phyloP scores from a whole-genome alignment of 2,329 filamentous ascomycete species.

The Fusarium nelsonii region DNA sequence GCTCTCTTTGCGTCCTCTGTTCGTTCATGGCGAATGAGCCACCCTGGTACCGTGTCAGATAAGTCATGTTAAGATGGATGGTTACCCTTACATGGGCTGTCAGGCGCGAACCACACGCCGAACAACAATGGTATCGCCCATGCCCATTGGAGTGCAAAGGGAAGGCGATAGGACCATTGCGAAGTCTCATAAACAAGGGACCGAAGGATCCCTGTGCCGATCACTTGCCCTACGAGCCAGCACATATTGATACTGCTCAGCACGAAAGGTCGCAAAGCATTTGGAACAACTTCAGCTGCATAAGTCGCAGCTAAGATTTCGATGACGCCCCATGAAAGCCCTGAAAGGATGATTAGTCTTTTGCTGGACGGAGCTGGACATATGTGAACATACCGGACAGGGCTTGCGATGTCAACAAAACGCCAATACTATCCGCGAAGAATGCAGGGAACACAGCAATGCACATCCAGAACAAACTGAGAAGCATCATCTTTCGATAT shows the following conservation, averaged over 20 bases:
- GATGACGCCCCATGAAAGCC: conserved; percentile 53
- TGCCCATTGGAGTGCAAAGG: conserved; percentile 58
- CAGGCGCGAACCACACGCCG: conserved; percentile 54
- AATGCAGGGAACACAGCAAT: conserved; percentile 56
- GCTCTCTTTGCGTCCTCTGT: conserved; percentile 51
- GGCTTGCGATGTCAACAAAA: conserved; percentile 53
- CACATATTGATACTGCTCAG: conserved; percentile 58
- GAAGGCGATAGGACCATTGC: conserved; percentile 49
- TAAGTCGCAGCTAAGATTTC: conserved; percentile 56
- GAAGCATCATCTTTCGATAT: conserved; percentile 56
- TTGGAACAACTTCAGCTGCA: conserved; percentile 55
- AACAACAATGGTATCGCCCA: conserved; percentile 55
- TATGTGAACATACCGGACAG: conserved; percentile 43
- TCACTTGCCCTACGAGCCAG: conserved; percentile 58
- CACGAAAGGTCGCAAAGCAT: conserved; percentile 52
- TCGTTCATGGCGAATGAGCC: conserved; percentile 54
- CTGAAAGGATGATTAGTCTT: conserved; percentile 6
- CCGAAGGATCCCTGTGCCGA: conserved; percentile 53
- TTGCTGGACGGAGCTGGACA: neutral
- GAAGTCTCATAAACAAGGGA: conserved; percentile 49
- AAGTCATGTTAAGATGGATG: neutral
- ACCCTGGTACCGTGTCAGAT: conserved; percentile 44
- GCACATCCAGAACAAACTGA: conserved; percentile 51
- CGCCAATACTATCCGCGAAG: conserved; percentile 51
- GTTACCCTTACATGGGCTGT: conserved; percentile 54